Evolutionary conservation across 169 alveolate genomes (phyloP).

Genomic region (Plasmodium cynomolgi): DNA sequence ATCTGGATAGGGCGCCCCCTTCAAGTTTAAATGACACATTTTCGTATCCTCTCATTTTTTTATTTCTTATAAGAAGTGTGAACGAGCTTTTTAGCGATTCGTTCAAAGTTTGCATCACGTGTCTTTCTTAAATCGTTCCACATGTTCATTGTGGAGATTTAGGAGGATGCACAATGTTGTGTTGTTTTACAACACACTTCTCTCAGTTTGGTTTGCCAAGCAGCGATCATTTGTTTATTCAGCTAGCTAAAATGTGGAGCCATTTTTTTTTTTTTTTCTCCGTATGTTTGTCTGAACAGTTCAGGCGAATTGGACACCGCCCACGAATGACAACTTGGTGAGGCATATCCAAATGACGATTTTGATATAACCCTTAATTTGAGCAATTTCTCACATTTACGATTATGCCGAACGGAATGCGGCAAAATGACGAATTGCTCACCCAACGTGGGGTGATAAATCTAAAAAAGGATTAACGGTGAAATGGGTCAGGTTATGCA

Average conservation of each 20-base stretch:
- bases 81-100: neutral
- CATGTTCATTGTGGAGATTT: neutral
- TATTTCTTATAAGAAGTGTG: neutral
- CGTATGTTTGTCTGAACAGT: neutral
- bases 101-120: neutral
- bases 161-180: neutral
- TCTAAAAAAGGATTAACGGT: neutral
- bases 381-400: neutral
- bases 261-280: neutral
- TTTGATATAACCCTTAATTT: neutral
- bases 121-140: neutral
- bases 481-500: neutral
- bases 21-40: neutral
- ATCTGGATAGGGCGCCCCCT: neutral
- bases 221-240: neutral
- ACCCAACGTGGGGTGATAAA: neutral
- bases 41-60: neutral
- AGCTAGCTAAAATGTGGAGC: neutral
- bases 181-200: neutral
- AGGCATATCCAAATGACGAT: neutral
- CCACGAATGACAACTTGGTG: neutral
- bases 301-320: neutral
- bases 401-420: neutral
- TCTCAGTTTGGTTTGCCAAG: neutral
- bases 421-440: neutral